Base-by-base conservation (phyloP, 495 filamentous ascomycete genomes). In the Podospora bellae-mahoneyi region DNA sequence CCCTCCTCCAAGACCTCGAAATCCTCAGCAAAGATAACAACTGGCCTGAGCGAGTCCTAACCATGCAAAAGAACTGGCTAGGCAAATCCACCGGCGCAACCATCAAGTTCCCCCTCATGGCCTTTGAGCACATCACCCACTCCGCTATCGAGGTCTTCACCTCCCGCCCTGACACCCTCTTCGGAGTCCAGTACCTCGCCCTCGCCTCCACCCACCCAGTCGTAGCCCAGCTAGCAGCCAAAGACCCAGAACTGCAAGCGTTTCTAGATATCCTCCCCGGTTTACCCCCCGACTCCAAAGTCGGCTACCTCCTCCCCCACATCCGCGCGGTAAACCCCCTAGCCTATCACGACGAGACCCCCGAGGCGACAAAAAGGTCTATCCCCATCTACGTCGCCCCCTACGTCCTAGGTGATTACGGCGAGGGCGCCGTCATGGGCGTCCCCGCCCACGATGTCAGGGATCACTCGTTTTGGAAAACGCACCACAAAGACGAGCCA, bases 1-100 rank as follows among this genome's bases (percentile, higher is more conserved):
- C 84, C n/a, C 81, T 97, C 0, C 78, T 96, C 39, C 80, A 88
- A 27, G 92, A 92, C 67, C 82, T 96, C 2, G 87, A 92, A 26
- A 76, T 82, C 1, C 80, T 97, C 7, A 79, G 84, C 9, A 79
- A 83, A 59, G 78, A 84, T n/a, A 85, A 83, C 3, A 79, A 79
- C 10, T 97, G 93, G 93, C 93, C 92, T 0, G 90, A 95, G 59
- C 83, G 89, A 64, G 93, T 97, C 6, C 70, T 92, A 65, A 79
- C 90, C 2, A 92, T 94, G 91, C 93, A 97, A 75, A 86, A 84
- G 72, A 93, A 97, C 75, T 97, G 93, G 93, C 84, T 97, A 26
- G 93, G 93, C 19, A 90, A 87, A 71, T 93, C 91, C 0, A 78
- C 80, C 5, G 93, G 92, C 13, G 89, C 89, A 2, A 87, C 85